Base-by-base conservation (phyloP, 495 filamentous ascomycete genomes). In the Trypethelium eluteriae region DNA sequence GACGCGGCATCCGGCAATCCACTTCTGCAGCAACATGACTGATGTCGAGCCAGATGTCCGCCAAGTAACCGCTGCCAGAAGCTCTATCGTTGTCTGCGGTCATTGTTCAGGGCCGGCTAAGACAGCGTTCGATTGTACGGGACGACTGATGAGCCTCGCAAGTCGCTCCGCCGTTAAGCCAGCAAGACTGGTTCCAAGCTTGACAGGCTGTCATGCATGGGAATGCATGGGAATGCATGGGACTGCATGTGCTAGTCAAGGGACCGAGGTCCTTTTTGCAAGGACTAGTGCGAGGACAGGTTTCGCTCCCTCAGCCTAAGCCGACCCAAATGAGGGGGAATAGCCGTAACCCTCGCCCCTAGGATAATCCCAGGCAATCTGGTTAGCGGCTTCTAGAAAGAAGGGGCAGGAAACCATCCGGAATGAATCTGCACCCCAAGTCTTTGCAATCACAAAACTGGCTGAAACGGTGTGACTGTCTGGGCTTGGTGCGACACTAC, bases 181-280 rank as follows among this genome's bases (percentile, higher is more conserved):
- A 10, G 53, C 53, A 59, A 18, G 25, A 59, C 53, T 59, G 53
- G 53, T 32, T 59, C 53, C 32, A 18, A 11, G 53, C 53, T 59
- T 59, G 53, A 59, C 53, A 59, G 53, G 11, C 53, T 59, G 53
- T 59, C 53, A 59, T 59, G 53, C 53, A 59, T 59, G 53, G 53
- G 53, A 34, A 34, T 59, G 53, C 53, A 36, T 59, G 53, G 2
- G 32, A 25, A 59, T 59, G 53, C 53, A 59, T 59, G 53, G 53
- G 53, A 34, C 11, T 59, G 53, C 53, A 36, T 59, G 53, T 59
- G 32, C 53, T 59, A 59, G 53, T 59, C 53, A 35, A 59, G 53
- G 53, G 53, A 36, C 53, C 53, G 53, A 59, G 53, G 53, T 59
- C 32, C 7, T 14, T 36, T 59, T 11, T 32, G 7, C 49, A 10